Percentiles rank a stretch among this genome's conserved stretches.
Evolutionary conservation across 352 stramenopile genomes (phyloP).

Genomic region (Globisporangium polare): DNA sequence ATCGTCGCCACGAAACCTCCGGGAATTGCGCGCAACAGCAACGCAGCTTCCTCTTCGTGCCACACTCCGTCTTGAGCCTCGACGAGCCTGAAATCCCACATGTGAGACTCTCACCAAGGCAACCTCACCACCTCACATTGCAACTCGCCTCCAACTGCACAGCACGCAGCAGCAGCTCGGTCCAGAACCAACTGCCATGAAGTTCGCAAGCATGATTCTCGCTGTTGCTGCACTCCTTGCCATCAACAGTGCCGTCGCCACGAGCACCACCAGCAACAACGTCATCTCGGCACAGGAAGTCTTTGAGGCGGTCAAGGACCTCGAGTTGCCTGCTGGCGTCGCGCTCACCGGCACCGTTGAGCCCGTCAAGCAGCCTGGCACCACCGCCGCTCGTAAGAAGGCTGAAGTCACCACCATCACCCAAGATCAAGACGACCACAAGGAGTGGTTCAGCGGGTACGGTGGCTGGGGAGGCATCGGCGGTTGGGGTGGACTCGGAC

Average conservation of each 20-base stretch:
- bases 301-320: background rate
- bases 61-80: too few relatives aligned
- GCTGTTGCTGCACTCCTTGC: background rate
- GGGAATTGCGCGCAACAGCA: too few relatives aligned
- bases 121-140: background rate
- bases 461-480: too few relatives aligned
- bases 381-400: too few relatives aligned
- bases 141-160: background rate
- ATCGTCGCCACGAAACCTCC: too few relatives aligned
- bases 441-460: too few relatives aligned
- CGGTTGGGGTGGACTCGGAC: too few relatives aligned
- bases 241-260: background rate
- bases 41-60: too few relatives aligned
- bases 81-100: too few relatives aligned
- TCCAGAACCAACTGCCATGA: background rate
- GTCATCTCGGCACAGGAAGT: background rate
- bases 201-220: background rate
- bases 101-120: too few relatives aligned
- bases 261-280: background rate
- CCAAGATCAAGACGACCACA: too few relatives aligned
- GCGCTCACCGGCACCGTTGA: background rate
- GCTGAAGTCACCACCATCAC: too few relatives aligned
- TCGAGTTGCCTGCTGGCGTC: background rate
- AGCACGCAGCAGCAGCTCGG: background rate
- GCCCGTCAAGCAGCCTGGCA: background rate